A percentile compares a stretch with the other conserved stretches of the same genome.
phyloP scores from a whole-genome alignment of 371 early-diverging fungal genomes.

The Rhizopus stolonifer region DNA sequence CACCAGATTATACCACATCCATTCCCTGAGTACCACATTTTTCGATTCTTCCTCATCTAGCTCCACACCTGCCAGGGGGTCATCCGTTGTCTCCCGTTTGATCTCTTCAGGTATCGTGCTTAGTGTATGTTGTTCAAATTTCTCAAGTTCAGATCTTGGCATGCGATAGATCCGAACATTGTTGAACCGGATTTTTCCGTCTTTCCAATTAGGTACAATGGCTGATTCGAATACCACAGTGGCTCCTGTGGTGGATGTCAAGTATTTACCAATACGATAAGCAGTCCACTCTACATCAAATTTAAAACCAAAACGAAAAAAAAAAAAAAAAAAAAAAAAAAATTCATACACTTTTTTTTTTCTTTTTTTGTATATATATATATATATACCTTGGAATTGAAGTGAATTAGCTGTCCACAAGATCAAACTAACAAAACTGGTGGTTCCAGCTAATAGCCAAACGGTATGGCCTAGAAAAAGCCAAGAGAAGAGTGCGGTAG shows the following conservation, averaged over 20 bases:
- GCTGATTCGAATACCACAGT: conserved; percentile 88
- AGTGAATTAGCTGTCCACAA: conserved; percentile 83
- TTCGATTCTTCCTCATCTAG: conserved; percentile 47
- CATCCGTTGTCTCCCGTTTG: conserved; percentile 14
- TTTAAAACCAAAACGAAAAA: background rate
- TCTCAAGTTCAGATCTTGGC: conserved; percentile 42
- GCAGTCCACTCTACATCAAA: conserved; percentile 74
- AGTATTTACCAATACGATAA: conserved; percentile 70
- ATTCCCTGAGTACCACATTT: conserved; percentile 39
- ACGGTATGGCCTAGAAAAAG: conserved; percentile 83
- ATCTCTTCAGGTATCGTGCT: conserved; percentile 10
- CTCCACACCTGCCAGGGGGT: conserved; percentile 44
- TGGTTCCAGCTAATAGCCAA: conserved; percentile 87
- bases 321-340: no score
- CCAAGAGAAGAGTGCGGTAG: conserved; percentile 90
- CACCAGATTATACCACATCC: conserved; percentile 77
- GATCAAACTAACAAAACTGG: conserved; percentile 83
- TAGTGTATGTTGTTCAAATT: conserved; percentile 43
- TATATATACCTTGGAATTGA: conserved; percentile 77
- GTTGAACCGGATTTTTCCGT: conserved; percentile 83
- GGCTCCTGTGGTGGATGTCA: conserved; percentile 82
- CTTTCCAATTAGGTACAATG: conserved; percentile 88
- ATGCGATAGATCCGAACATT: conserved; percentile 71
- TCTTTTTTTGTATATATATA: background rate
- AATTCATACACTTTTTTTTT: background rate